Evolutionary conservation across 306 rosid species (phyloP), one percentile per base, ranked within the genome.

Genomic region (Oemleria cerasiformis): DNA sequence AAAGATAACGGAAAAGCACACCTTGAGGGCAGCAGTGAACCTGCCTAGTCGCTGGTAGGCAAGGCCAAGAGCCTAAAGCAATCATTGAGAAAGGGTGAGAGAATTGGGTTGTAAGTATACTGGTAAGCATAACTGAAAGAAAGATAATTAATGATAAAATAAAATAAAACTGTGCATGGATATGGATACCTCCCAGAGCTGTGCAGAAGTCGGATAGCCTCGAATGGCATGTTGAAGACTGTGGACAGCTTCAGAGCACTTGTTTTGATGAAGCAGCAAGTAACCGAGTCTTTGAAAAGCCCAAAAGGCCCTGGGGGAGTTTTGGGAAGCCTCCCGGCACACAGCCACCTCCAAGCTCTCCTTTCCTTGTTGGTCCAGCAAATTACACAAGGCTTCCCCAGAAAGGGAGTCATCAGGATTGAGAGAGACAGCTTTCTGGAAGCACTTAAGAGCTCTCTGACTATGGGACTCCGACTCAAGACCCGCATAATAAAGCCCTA

Each of bases 11-110:
- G 47, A 10, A 34, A 63, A 20, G 41, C 74, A 89, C 98, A 89
- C 98, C 98, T 93, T 93, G 13, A 87, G 50, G 44, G 98, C 97
- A 14, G 98, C 98, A 57, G 97, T 88, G 79, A 86, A 91, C 88
- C 97, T 83, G 70, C 97, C 97, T 38, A 93, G 81, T 15, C 97
- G 88, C 74, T 89, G 93, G 77, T 93, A 93, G 63, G 98, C 93
- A 84, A 93, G 97, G 53, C 97, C 98, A 77, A 93, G 77, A 74
- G 96, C 91, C 98, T 90, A 74, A 21, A 80, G 40, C 39, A 71
- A 71, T 16, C 11, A 55, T 21, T 15, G 8, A n/a, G 58, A 2
- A 50, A 4, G 5, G 25, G 57, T 53, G 50, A 51, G 38, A 51
- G 19, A 20, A 4, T 3, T 39, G 2, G 15, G 17, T 4, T 3